Base-by-base conservation (phyloP, 2,329 filamentous ascomycete species). In the Epichloe coenophiala region DNA sequence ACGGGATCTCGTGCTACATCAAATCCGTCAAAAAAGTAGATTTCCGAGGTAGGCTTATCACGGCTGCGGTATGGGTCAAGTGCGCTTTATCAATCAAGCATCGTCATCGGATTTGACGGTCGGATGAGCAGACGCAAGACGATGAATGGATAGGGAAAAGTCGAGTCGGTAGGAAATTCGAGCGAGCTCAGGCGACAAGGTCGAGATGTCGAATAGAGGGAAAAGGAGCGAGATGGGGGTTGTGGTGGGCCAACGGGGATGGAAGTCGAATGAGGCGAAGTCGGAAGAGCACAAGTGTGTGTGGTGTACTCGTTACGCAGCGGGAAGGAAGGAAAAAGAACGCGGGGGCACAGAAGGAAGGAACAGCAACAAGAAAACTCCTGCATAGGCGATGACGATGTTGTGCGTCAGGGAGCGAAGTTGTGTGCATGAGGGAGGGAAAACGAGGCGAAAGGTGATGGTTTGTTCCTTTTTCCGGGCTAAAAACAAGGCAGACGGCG, bases 381-480 rank as follows among this genome's bases (percentile, higher is more conserved):
- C 17, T 42, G 37, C 31, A 17, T 19, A 40, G 38, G 21, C 23
- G 36, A 45, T 8, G 36, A 45, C 23, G 46, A 42, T 23, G 2
- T 21, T 33, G 43, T 23, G 49, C 41, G 49, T 37, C 47, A 41
- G 12, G 47, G 38, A 48, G 46, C 27, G 27, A 17, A 31, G 8
- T 31, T n/a, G 46, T 13, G 40, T 48, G 19, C n/a, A 37, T 39
- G n/a, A n/a, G 31, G 13, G 39, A 31, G 13, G 17, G 39, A 39
- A 33, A 38, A 44, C 33, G 37, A 45, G 41, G 23, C 36, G 9
- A 17, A 31, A 51, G 35, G 36, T 23, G 40, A 43, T 17, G 23
- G 47, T 13, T 45, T 48, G 11, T 51, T 51, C 27, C 41, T 51
- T 51, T 51, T 48, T 38, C 33, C 47, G 17, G 13, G 27, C 19